Conservation (phyloP, 202 grass and related monocot genomes). For the Cymbopogon flexuosus region DNA sequence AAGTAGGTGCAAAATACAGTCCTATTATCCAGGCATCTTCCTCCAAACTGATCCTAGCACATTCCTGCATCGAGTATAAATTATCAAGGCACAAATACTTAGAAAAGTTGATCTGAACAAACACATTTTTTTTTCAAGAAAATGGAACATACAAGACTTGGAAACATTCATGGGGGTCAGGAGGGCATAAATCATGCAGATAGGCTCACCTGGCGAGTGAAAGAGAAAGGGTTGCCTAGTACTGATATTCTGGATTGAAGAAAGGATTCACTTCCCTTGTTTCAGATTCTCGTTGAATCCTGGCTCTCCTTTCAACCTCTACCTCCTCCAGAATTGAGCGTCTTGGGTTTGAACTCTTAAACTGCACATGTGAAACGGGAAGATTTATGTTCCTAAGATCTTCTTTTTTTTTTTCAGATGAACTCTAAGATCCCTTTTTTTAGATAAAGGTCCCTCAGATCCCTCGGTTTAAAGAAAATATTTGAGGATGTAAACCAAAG, state of each 20-base stretch:
- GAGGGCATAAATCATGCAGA: not conserved
- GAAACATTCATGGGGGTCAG: not conserved
- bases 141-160: not conserved
- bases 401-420: not conserved
- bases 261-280: constrained; percentile 55
- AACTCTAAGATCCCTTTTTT: not conserved
- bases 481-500: constrained; percentile 23
- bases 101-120: not conserved
- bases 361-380: constrained; percentile 37
- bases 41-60: not conserved
- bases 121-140: not conserved
- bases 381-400: constrained; percentile 8
- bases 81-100: not conserved
- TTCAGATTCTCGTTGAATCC: constrained; percentile 53
- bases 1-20: not conserved
- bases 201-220: constrained; percentile 27
- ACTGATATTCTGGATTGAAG: constrained; percentile 52
- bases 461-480: not conserved
- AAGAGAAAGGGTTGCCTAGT: constrained; percentile 20
- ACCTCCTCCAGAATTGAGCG: constrained; percentile 93
- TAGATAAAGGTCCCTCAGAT: not conserved
- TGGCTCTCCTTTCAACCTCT: constrained; percentile 64
- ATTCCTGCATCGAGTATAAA: not conserved
- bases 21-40: constrained; percentile 5
- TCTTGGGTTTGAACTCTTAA: constrained; percentile 44